phyloP scores from a whole-genome alignment of 2,329 filamentous ascomycete genomes.

The Aurifilum marmelostoma region DNA sequence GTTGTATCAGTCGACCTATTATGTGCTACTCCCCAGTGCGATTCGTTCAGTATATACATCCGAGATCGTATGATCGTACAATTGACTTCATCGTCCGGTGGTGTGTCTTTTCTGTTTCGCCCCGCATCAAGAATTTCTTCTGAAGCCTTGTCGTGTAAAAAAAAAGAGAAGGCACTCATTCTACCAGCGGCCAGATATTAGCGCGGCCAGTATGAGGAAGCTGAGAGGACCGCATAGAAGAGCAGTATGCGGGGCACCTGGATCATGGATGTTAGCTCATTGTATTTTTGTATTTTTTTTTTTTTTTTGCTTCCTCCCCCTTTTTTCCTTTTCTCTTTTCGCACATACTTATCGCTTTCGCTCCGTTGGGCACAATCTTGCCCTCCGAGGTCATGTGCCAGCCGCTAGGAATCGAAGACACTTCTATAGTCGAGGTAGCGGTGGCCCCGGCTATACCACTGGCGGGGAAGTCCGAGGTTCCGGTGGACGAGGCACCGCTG shows the following conservation, averaged over 20 bases:
- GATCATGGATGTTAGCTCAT: conserved; percentile 6
- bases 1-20: background rate
- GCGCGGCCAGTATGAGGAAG: conserved; percentile 43
- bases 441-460: conserved; percentile 66
- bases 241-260: conserved; percentile 46
- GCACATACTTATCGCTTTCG: conserved; percentile 57
- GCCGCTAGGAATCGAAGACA: conserved; percentile 67
- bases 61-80: conserved; percentile 1
- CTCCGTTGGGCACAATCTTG: conserved; percentile 75
- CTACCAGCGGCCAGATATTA: conserved; percentile 38
- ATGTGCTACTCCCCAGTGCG: background rate
- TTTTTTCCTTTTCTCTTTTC: too few relatives aligned
- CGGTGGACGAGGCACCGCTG: conserved; percentile 66
- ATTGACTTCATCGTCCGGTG: background rate
- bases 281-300: background rate
- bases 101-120: background rate
- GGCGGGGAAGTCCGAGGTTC: conserved; percentile 69
- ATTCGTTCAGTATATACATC: background rate
- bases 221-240: conserved; percentile 53
- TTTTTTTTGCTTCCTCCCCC: background rate
- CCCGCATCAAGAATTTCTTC: background rate
- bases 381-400: conserved; percentile 81
- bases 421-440: conserved; percentile 53
- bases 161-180: conserved; percentile 46
- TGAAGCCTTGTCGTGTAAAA: conserved; percentile 39